A percentile compares a stretch with the other conserved stretches of the same genome.
phyloP scores from a whole-genome alignment of 2,329 filamentous ascomycete species.

The Fusarium xylarioides region DNA sequence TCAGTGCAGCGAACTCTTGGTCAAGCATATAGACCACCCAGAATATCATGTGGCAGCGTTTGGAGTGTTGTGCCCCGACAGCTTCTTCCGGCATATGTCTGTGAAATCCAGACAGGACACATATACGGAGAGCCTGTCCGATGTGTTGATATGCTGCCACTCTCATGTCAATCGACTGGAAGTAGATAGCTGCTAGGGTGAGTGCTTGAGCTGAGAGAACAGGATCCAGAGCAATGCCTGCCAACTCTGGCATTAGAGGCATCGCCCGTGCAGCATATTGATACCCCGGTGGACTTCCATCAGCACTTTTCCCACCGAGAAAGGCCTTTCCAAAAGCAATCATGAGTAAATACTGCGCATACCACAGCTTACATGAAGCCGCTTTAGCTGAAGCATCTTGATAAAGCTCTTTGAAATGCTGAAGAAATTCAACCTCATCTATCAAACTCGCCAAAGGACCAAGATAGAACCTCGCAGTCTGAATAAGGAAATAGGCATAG shows the following conservation, averaged over 20 bases:
- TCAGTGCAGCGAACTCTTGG: constrained; percentile 41
- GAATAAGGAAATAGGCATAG: constrained; percentile 37
- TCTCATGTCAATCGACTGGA: constrained; percentile 53
- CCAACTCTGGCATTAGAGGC: constrained; percentile 50
- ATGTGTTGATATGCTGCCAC: constrained; percentile 51
- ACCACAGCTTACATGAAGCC: constrained; percentile 39
- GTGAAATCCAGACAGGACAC: constrained; percentile 45
- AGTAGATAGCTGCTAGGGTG: constrained; percentile 49
- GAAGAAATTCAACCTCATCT: constrained; percentile 30
- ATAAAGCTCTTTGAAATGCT: constrained; percentile 35
- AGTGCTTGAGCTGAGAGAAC: constrained; percentile 43
- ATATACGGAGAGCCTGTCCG: constrained; percentile 46
- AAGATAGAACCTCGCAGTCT: constrained; percentile 39
- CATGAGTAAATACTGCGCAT: constrained; percentile 46
- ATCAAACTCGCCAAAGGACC: constrained; percentile 32
- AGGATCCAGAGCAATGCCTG: constrained; percentile 32
- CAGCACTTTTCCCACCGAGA: constrained; percentile 34
- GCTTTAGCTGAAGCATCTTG: constrained; percentile 35
- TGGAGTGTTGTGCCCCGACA: constrained; percentile 37
- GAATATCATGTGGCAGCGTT: constrained; percentile 43
- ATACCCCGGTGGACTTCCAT: constrained; percentile 47
- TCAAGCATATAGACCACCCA: constrained; percentile 46
- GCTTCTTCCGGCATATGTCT: constrained; percentile 40
- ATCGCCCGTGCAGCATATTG: constrained; percentile 52
- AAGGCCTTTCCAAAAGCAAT: constrained; percentile 48